Evolutionary conservation across 805 yeast species (phyloP).

Genomic region (Ogataea saltuana): DNA sequence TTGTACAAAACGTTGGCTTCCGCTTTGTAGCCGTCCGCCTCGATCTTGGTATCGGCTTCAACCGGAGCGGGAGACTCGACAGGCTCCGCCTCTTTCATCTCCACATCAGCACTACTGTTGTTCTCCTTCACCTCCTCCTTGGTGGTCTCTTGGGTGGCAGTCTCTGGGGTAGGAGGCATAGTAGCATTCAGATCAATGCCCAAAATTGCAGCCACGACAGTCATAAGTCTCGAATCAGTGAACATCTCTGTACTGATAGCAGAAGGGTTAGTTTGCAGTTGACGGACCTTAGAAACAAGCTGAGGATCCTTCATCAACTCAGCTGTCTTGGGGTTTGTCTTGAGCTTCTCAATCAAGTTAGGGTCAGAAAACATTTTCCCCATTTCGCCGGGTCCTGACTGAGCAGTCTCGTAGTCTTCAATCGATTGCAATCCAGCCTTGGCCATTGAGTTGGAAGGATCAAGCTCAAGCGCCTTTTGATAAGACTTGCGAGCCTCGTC

Average conservation of each 20-base stretch:
- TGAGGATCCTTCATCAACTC: conserved; percentile 86
- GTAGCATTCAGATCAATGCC: conserved; percentile 69
- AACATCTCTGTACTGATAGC: conserved; percentile 68
- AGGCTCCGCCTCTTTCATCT: conserved; percentile 33
- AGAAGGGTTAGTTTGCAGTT: conserved; percentile 70
- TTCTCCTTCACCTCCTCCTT: not conserved
- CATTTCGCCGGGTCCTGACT: conserved; percentile 61
- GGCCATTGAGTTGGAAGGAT: conserved; percentile 82
- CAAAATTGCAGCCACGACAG: conserved; percentile 78
- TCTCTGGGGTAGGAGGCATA: conserved; percentile 25
- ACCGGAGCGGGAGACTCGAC: conserved; percentile 7
- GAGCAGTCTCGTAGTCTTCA: conserved; percentile 47
- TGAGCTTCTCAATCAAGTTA: conserved; percentile 68
- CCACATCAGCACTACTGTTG: conserved; percentile 15
- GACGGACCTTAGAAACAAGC: conserved; percentile 66
- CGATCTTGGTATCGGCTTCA: conserved; percentile 41
- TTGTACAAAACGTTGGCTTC: conserved; percentile 88
- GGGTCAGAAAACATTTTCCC: conserved; percentile 82
- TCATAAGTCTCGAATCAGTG: conserved; percentile 84
- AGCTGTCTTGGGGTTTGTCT: conserved; percentile 82
- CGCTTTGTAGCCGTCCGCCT: conserved; percentile 73
- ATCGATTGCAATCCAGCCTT: conserved; percentile 76
- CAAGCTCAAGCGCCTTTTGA: conserved; percentile 77
- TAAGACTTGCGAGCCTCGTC: conserved; percentile 74
- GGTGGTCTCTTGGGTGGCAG: conserved; percentile 13